Evolutionary conservation across 2,329 filamentous ascomycete species (phyloP), one percentile per base, ranked within the genome.

Genomic region (Botrytis porri): DNA sequence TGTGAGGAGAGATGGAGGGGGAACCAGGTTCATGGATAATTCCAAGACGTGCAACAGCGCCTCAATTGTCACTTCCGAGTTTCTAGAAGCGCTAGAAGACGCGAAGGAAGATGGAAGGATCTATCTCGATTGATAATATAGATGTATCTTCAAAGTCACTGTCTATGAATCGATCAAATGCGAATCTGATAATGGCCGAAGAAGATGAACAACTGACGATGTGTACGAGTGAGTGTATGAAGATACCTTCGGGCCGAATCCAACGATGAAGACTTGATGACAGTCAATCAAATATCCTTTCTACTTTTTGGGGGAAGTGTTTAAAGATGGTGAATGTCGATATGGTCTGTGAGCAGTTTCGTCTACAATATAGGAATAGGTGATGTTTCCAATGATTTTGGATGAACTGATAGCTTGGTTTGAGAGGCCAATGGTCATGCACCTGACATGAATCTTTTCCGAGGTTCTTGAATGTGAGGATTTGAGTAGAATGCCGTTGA

Each of bases 321-420:
- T 32, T 16, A n/a, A 41, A 43, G 54, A 25, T 54, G 75, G 69
- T 73, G 45, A 69, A 66, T 70, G 72, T 41, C 18, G 65, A 16
- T 57, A 22, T 16, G 18, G 35, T 57, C 65, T 41, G 65, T 57
- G 48, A 48, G 57, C 25, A 41, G 25, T 67, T 32, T 67, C 25
- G 48, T 67, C 65, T 57, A 29, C 65, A 20, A 41, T 48, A 39
- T 22, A 41, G 35, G 65, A 41, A 66, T 35, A 14, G 25, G 48
- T 39, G 35, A 25, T 57, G 32, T n/a, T 35, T 45, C 39, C 39
- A 61, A 45, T 32, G 37, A 14, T 37, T 37, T 35, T 69, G 76
- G 75, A 79, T 75, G 73, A 75, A 72, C 74, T 72, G 71, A 74
- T 74, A 43, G 70, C 69, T 71, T 63, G 72, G 41, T 64, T 67